Evolutionary conservation across 257 asterid species (phyloP).

Genomic region (Plantago elongata): DNA sequence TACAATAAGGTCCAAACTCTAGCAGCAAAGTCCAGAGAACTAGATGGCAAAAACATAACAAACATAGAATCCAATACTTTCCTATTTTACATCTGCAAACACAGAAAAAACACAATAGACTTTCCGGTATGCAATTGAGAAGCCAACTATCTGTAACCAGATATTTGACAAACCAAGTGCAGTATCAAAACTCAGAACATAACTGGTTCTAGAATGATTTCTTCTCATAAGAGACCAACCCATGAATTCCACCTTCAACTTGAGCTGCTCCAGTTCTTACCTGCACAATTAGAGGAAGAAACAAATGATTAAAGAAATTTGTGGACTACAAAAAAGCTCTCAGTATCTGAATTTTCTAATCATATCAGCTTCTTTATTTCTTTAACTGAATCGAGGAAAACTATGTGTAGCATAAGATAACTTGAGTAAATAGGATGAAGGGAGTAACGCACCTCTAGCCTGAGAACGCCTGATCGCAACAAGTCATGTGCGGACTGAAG

Average conservation of each 20-base stretch:
- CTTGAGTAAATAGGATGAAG: not conserved
- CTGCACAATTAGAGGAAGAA: constrained; percentile 14
- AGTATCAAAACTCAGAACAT: not conserved
- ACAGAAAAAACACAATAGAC: not conserved
- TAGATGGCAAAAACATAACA: no score
- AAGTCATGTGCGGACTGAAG: constrained; percentile 80
- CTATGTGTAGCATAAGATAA: not conserved
- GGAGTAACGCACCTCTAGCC: constrained; percentile 62
- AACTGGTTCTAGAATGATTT: constrained; percentile 27
- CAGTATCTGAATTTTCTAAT: no score
- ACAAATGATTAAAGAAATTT: not conserved
- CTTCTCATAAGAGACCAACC: constrained; percentile 44
- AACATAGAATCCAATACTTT: no score
- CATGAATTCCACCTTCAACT: constrained; percentile 53
- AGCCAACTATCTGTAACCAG: not conserved
- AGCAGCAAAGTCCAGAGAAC: no score
- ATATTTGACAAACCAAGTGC: not conserved
- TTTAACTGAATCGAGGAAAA: not conserved
- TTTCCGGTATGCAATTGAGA: not conserved
- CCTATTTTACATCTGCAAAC: not conserved
- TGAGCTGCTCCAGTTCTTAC: constrained; percentile 57
- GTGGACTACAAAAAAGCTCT: no score
- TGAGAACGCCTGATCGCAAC: constrained; percentile 51
- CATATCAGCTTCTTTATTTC: not conserved
- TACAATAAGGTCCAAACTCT: no score